Conservation (phyloP, 495 filamentous ascomycete species). For the Penicillium daleae region DNA sequence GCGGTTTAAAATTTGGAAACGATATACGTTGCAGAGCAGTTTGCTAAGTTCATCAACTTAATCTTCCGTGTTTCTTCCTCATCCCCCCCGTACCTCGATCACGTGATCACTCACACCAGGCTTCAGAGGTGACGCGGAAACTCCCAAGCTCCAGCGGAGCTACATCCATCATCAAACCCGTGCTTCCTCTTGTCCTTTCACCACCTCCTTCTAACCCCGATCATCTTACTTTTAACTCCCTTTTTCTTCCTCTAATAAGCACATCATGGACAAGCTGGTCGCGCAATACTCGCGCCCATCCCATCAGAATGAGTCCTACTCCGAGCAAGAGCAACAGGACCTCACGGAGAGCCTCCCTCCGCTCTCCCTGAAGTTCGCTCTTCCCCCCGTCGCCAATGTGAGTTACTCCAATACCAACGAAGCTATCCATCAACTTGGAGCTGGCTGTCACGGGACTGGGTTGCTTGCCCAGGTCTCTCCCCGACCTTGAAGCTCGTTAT, state of each 20-base stretch:
- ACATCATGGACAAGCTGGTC: slow-evolving; percentile 88
- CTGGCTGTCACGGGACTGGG: background rate
- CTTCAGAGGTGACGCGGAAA: slow-evolving; percentile 52
- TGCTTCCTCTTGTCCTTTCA: slow-evolving; percentile 21
- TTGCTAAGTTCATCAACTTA: background rate
- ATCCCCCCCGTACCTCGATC: slow-evolving; percentile 6
- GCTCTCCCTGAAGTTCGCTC: slow-evolving; percentile 84
- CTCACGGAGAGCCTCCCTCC: slow-evolving; percentile 66
- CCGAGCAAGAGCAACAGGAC: slow-evolving; percentile 76
- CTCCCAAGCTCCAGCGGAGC: slow-evolving; percentile 41
- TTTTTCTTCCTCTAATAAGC: slow-evolving; percentile 10
- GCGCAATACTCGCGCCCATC: slow-evolving; percentile 81
- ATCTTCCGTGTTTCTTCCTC: background rate
- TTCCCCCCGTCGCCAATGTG: slow-evolving; percentile 93
- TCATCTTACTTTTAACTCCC: slow-evolving; percentile 11
- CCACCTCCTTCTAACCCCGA: slow-evolving; percentile 9
- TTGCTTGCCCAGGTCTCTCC: background rate
- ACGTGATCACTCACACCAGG: slow-evolving; percentile 52
- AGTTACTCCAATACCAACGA: slow-evolving; percentile 27
- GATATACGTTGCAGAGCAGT: background rate
- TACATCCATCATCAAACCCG: slow-evolving; percentile 35
- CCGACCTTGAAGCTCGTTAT: background rate
- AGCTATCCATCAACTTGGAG: background rate
- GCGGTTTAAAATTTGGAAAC: background rate
- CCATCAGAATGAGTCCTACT: slow-evolving; percentile 71